Percentiles rank a stretch among this genome's conserved stretches.
These are phyloP conservation scores for Juglanconis sp. DNA, from an alignment of 2,329 filamentous ascomycete species.

Conservation along the genomic window DNA sequence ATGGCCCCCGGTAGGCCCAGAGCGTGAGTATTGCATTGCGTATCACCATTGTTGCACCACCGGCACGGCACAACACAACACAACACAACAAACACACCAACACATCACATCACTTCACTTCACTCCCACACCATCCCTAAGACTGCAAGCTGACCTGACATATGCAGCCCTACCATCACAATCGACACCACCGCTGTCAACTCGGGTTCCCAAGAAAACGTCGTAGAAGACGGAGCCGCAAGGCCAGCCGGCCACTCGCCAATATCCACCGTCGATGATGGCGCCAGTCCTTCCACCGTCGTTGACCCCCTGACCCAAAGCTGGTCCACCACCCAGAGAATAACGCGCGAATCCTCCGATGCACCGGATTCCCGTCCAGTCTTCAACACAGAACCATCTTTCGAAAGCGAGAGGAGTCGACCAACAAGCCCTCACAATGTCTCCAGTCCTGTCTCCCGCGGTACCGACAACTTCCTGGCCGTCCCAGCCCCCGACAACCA, in stretches of 20 bases:
- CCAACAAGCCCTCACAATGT: conserved; percentile 73
- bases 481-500: conserved; percentile 54
- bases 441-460: conserved; percentile 52
- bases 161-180: conserved; percentile 49
- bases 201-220: conserved; percentile 26
- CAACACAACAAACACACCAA: conserved; percentile 23
- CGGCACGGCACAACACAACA: neutral
- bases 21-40: conserved; percentile 32
- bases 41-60: no score
- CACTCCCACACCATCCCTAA: conserved; percentile 13
- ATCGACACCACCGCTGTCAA: conserved; percentile 48
- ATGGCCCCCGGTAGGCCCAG: conserved; percentile 30
- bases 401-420: conserved; percentile 63
- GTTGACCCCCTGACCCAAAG: conserved; percentile 29
- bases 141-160: conserved; percentile 17
- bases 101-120: neutral
- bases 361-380: conserved; percentile 35
- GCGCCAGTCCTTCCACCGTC: conserved; percentile 37
- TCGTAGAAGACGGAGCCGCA: conserved; percentile 28
- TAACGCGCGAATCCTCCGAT: conserved; percentile 23
- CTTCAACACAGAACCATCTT: conserved; percentile 53
- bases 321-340: conserved; percentile 26
- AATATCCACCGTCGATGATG: conserved; percentile 36
- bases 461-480: conserved; percentile 57
- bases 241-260: conserved; percentile 31